These are phyloP conservation scores for Cytospora piceae DNA, from an alignment of 2,329 filamentous ascomycete species.

Conservation along the genomic window DNA sequence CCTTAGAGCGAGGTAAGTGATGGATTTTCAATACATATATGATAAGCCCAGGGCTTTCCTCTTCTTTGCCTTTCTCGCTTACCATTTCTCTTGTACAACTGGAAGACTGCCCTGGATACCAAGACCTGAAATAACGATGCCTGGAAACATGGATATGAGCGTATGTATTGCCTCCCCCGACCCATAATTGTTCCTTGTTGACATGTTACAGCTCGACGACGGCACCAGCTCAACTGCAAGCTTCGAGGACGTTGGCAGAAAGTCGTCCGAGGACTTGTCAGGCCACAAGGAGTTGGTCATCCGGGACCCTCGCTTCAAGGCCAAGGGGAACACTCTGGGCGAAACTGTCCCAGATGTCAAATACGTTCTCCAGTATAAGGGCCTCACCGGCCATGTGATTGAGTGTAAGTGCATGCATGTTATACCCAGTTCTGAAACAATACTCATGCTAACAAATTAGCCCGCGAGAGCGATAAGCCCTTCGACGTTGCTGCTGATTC, in stretches of 20 bases:
- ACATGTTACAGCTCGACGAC: conserved; percentile 29
- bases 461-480: conserved; percentile 44
- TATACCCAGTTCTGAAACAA: neutral
- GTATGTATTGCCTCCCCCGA: neutral
- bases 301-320: neutral
- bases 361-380: conserved; percentile 47
- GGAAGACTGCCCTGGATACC: neutral
- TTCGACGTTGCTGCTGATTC: conserved; percentile 42
- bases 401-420: conserved; percentile 41
- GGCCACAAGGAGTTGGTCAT: conserved; percentile 28
- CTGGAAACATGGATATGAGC: neutral
- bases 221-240: conserved; percentile 39
- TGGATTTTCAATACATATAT: neutral
- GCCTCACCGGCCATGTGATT: conserved; percentile 39
- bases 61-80: neutral
- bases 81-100: neutral
- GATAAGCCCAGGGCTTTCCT: neutral
- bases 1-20: too few species aligned
- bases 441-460: conserved; percentile 35
- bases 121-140: neutral
- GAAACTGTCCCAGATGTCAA: conserved; percentile 46
- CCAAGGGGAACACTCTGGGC: conserved; percentile 13
- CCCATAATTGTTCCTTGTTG: neutral
- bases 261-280: conserved; percentile 6
- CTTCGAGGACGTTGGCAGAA: conserved; percentile 40